phyloP scores from a whole-genome alignment of 1,139 yeast genomes.

The Kodamaea anthophila region DNA sequence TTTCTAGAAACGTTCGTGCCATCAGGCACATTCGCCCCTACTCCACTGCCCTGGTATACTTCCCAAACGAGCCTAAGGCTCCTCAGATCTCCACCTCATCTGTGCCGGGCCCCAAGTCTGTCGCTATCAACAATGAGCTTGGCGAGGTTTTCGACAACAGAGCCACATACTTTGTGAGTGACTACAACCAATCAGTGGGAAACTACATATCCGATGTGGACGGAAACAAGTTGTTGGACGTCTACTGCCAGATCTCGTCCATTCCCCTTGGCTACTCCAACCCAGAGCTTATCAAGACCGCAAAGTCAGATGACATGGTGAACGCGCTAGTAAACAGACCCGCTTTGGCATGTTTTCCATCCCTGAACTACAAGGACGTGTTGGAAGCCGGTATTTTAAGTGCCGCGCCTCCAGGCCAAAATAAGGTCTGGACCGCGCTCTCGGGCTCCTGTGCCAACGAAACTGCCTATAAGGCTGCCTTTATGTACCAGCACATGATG shows the following conservation, averaged over 20 bases:
- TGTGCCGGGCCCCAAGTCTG: conserved; percentile 60
- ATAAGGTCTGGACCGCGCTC: conserved; percentile 62
- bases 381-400: conserved; percentile 51
- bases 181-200: conserved; percentile 60
- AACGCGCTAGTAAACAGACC: conserved; percentile 67
- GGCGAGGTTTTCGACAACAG: conserved; percentile 58
- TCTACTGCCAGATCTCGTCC: conserved; percentile 69
- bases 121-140: conserved; percentile 40
- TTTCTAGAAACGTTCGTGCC: conserved; percentile 1
- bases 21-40: conserved; percentile 1
- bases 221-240: conserved; percentile 58
- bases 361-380: conserved; percentile 45
- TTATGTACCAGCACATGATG: conserved; percentile 61
- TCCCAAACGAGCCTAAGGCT: conserved; percentile 48
- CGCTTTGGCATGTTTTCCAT: conserved; percentile 70
- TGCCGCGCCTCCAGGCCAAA: conserved; percentile 67
- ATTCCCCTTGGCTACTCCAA: conserved; percentile 72
- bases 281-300: conserved; percentile 58
- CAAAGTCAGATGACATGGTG: conserved; percentile 60
- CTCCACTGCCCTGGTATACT: conserved; percentile 23
- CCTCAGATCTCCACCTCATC: conserved; percentile 43
- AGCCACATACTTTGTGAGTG: conserved; percentile 64
- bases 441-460: conserved; percentile 77
- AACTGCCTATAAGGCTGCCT: conserved; percentile 72
- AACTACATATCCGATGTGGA: conserved; percentile 69